phyloP scores from a whole-genome alignment of 352 stramenopile species.

The Globisporangium viniferum region DNA sequence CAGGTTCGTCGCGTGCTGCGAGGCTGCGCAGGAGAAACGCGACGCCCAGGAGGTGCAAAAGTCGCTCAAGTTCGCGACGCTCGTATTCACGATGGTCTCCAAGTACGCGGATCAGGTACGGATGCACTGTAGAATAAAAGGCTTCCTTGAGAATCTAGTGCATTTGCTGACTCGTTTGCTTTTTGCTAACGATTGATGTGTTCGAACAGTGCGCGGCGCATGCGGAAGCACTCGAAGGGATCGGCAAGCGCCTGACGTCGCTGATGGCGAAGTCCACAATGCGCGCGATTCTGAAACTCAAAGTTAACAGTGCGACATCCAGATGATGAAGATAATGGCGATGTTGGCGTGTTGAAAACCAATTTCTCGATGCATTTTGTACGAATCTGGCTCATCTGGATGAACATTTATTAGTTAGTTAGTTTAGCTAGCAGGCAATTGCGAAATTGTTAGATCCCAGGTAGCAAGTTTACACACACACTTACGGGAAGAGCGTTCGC shows the following conservation, averaged over 20 bases:
- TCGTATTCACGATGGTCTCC: constrained; percentile 63
- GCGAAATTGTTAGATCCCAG: background rate
- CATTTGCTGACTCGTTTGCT: background rate
- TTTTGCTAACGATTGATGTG: background rate
- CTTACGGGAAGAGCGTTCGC: constrained; percentile 23
- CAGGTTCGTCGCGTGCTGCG: constrained; percentile 39
- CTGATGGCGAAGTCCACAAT: constrained; percentile 67
- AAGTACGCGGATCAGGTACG: constrained; percentile 48
- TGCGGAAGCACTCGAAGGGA: constrained; percentile 42
- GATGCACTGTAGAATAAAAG: background rate
- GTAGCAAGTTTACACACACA: background rate
- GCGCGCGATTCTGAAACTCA: constrained; percentile 65
- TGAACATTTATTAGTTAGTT: background rate
- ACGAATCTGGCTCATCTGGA: background rate
- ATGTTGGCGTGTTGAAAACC: background rate
- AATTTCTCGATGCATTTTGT: background rate
- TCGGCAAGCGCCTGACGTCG: constrained; percentile 40
- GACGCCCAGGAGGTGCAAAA: constrained; percentile 28
- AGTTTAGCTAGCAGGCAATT: background rate
- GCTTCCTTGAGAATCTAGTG: too few species aligned
- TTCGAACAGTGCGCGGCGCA: constrained; percentile 27
- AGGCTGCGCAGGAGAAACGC: constrained; percentile 33
- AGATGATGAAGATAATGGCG: background rate
- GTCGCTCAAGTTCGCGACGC: constrained; percentile 59
- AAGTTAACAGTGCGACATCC: constrained; percentile 9